phyloP scores from a whole-genome alignment of 2,329 filamentous ascomycete genomes.

The Epichloe brachyelytri region DNA sequence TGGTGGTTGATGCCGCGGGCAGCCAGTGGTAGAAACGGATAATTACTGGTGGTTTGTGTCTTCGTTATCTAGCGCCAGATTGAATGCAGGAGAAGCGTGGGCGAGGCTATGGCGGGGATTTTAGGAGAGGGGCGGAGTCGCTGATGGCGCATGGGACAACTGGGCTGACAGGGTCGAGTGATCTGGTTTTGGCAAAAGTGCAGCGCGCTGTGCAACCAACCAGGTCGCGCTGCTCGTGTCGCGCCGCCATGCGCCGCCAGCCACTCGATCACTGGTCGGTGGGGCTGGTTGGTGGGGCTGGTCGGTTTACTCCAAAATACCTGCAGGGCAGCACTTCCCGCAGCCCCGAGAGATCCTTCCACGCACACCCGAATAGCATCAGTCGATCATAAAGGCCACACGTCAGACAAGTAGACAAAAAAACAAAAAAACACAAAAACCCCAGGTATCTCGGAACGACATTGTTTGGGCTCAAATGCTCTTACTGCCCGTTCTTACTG shows the following conservation, averaged over 20 bases:
- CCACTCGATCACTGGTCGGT: not conserved
- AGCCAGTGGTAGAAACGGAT: not conserved
- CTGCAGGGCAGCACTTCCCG: no score
- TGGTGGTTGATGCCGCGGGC: not conserved
- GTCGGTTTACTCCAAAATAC: no score
- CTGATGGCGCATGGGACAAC: no score
- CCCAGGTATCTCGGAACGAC: not conserved
- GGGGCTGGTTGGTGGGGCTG: no score
- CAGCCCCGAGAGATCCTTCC: no score
- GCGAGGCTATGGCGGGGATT: not conserved
- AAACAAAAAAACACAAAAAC: no score
- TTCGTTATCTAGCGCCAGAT: constrained; percentile 2
- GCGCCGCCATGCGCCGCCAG: not conserved
- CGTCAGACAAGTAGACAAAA: no score
- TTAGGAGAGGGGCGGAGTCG: not conserved
- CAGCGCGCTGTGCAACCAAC: not conserved
- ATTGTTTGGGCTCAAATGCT: not conserved
- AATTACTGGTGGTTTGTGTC: not conserved
- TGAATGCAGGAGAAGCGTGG: constrained; percentile 5
- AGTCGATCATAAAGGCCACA: no score
- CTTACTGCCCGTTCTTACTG: no score
- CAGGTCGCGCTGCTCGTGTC: not conserved
- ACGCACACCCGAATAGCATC: no score
- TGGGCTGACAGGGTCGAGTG: not conserved
- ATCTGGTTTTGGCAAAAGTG: not conserved